These are phyloP conservation scores for Cyberlindnera suaveolens DNA, from an alignment of 805 yeast species.

Conservation along the genomic window DNA sequence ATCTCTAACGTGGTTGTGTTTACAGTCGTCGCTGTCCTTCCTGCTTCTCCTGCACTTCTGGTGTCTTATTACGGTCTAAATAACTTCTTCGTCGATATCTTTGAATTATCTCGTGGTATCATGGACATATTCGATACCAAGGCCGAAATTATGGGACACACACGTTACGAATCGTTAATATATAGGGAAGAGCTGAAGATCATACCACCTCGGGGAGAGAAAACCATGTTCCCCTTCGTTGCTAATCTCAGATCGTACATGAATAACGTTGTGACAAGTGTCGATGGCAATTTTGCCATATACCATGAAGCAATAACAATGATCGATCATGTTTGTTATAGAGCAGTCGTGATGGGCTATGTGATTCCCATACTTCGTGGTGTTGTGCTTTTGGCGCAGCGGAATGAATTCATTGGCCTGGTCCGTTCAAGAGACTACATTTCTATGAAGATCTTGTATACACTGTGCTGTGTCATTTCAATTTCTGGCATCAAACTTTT, in stretches of 20 bases:
- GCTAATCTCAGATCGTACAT: conserved; percentile 12
- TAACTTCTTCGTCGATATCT: conserved; percentile 8
- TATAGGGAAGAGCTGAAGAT: conserved; percentile 10
- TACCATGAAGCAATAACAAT: conserved; percentile 10
- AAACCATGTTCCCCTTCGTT: conserved; percentile 12
- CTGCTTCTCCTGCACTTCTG: conserved; percentile 12
- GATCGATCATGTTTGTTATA: conserved; percentile 16
- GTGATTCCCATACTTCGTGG: conserved; percentile 16
- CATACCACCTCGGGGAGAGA: conserved; percentile 4
- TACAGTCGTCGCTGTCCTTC: conserved; percentile 17
- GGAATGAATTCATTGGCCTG: conserved; percentile 6
- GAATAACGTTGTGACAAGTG: neutral
- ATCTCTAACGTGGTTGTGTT: conserved; percentile 16
- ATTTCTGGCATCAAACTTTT: conserved; percentile 18
- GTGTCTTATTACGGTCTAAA: conserved; percentile 9
- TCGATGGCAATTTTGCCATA: neutral
- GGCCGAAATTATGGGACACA: conserved; percentile 5
- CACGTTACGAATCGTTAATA: conserved; percentile 10
- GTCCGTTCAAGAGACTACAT: conserved; percentile 13
- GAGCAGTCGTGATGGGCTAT: conserved; percentile 15
- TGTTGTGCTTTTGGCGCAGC: conserved; percentile 6
- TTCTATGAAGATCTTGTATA: conserved; percentile 18
- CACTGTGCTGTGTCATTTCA: conserved; percentile 16
- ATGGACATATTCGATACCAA: conserved; percentile 2
- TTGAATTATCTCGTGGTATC: conserved; percentile 13